These are phyloP conservation scores for Scytalidium sp. DNA, from an alignment of 2,329 filamentous ascomycete genomes.

Conservation along the genomic window DNA sequence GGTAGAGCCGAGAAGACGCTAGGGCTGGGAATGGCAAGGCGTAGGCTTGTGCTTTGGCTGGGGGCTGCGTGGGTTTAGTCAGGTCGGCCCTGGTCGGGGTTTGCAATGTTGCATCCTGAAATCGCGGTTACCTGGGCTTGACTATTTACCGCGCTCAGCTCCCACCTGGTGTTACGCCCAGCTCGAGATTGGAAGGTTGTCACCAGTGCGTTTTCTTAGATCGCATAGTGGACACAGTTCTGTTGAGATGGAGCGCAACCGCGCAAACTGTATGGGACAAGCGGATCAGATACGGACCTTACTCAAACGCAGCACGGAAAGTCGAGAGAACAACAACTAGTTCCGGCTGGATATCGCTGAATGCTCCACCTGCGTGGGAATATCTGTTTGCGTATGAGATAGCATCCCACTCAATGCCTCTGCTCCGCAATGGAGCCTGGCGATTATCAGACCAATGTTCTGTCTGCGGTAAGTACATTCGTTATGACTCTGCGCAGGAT, in stretches of 20 bases:
- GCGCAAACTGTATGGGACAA: constrained; percentile 18
- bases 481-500: not conserved
- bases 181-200: not conserved
- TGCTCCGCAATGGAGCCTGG: constrained; percentile 29
- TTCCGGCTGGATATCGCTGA: not conserved
- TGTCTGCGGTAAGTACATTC: constrained; percentile 26
- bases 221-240: constrained; percentile 6
- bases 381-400: not conserved
- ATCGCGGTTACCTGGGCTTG: not conserved
- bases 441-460: constrained; percentile 30
- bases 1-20: not conserved
- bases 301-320: not conserved
- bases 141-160: not conserved
- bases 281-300: constrained; percentile 10
- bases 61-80: not conserved
- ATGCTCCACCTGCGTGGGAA: not conserved
- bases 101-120: not conserved
- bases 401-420: constrained; percentile 13
- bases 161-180: not conserved
- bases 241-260: constrained; percentile 28
- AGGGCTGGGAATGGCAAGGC: not conserved
- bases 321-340: not conserved
- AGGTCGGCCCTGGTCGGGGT: not conserved
- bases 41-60: not conserved
- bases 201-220: not conserved